Conservation (phyloP, 2,329 filamentous ascomycete species). For the Stagonosporopsis cucurbitacearum region DNA sequence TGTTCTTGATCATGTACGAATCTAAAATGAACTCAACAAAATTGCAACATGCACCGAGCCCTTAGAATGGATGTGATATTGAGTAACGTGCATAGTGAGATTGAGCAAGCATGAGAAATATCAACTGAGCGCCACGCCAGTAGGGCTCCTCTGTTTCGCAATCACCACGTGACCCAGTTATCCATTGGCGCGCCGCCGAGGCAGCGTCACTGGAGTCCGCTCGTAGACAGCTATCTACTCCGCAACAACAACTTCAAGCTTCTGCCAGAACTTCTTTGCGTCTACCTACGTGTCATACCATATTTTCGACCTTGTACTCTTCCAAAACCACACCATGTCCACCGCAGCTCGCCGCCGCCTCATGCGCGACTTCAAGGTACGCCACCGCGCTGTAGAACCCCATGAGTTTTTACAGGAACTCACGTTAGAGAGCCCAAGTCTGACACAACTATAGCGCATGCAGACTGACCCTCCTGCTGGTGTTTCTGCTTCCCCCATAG, state of each 20-base stretch:
- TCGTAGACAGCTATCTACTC: neutral
- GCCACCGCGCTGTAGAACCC: constrained; percentile 38
- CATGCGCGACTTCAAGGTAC: constrained; percentile 99
- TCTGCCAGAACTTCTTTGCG: neutral
- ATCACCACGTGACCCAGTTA: constrained; percentile 16
- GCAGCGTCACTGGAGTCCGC: constrained; percentile 11
- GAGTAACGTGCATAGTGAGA: neutral
- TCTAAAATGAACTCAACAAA: neutral
- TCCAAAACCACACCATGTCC: constrained; percentile 66
- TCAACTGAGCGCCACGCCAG: neutral
- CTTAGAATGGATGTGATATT: neutral
- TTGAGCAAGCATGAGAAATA: constrained; percentile 1
- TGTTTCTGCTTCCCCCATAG: constrained; percentile 93
- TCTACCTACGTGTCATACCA: neutral
- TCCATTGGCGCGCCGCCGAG: constrained; percentile 1
- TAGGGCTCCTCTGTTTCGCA: neutral
- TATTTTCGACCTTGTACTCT: neutral
- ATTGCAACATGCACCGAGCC: neutral
- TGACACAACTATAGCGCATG: constrained; percentile 74
- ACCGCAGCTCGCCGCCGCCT: constrained; percentile 93
- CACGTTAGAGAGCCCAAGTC: constrained; percentile 2
- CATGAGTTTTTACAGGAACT: neutral
- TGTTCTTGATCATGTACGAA: neutral
- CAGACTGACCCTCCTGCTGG: constrained; percentile 97
- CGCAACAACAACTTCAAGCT: neutral